These are phyloP conservation scores for Blastobotrys ciferrii DNA, from an alignment of 1,139 yeast genomes.

Conservation along the genomic window DNA sequence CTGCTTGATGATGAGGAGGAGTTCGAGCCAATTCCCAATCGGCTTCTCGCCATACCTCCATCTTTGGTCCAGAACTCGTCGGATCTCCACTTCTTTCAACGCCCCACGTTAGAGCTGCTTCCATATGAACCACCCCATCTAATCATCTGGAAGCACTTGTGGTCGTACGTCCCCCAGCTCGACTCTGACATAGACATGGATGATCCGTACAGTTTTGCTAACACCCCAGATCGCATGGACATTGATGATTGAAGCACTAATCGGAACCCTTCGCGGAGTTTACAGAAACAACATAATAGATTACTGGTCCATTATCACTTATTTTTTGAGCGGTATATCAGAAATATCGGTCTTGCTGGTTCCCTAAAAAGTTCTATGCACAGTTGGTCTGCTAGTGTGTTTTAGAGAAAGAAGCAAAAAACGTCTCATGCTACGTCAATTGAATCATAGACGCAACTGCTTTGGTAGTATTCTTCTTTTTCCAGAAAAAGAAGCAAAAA, in stretches of 20 bases:
- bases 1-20: conserved; percentile 20
- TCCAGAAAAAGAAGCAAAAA: too few relatives aligned
- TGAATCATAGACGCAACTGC: too few relatives aligned
- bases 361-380: too few relatives aligned
- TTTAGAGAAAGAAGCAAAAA: too few relatives aligned
- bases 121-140: conserved; percentile 16
- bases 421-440: too few relatives aligned
- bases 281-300: too few relatives aligned
- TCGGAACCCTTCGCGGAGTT: too few relatives aligned
- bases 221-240: not conserved
- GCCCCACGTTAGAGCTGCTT: conserved; percentile 26
- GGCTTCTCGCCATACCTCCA: conserved; percentile 20
- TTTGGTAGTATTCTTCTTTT: too few relatives aligned
- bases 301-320: too few relatives aligned
- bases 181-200: not conserved
- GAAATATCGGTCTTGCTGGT: too few relatives aligned
- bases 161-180: not conserved
- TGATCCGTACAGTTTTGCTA: not conserved
- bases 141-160: not conserved
- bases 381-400: too few relatives aligned
- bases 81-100: conserved; percentile 20
- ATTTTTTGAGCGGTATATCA: too few relatives aligned
- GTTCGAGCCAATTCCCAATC: conserved; percentile 20
- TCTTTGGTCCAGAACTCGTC: conserved; percentile 12
- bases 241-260: not conserved